Base-by-base conservation (phyloP, 1,284 basidiomycete genomes). In the Ustilago vetiveriae region DNA sequence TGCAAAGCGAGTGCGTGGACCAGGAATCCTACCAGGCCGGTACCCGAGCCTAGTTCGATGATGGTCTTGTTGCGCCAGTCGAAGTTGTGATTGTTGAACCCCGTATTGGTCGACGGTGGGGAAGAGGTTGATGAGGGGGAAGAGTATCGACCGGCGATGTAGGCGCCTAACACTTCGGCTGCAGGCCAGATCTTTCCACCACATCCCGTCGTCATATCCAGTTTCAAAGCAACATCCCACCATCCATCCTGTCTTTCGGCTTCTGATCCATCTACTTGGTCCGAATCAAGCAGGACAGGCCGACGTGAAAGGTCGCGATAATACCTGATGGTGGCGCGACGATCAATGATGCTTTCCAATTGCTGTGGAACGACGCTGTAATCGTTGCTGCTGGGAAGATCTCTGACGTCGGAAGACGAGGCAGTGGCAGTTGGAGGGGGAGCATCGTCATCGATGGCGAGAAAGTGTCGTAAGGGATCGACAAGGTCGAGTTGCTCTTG, bases 151-250 rank as follows among this genome's bases (percentile, higher is more conserved):
- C 59, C 57, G 32, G 75, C 59, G 49, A 74, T 65, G 66, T 74
- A 78, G 19, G 66, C 58, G 16, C 63, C 64, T 78, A 85, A 65
- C 66, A 93, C 92, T 86, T 94, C 88, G 65, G 92, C 93, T 13
- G 93, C 90, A 4, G 92, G 92, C 93, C 93, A 96, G 11, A 92
- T 89, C 42, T 93, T 87, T 0, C 93, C 93, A 14, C 93, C 93
- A 80, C 94, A 96, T 3, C 93, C 93, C 21, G 89, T 90, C 36
- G 88, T 86, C 26, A 91, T 88, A 79, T 94, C 91, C 3, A 92
- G 86, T 29, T 84, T 83, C 38, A 92, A 85, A 26, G 80, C 74
- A 14, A 85, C 70, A 42, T 81, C 76, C 41, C 82, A 59, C 21
- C 32, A 40, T 29, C 30, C 27, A 7, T 23, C 27, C n/a, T 27